Evolutionary conservation across 202 grass and related monocot species (phyloP).

Genomic region (Brachypodium distachyon): DNA sequence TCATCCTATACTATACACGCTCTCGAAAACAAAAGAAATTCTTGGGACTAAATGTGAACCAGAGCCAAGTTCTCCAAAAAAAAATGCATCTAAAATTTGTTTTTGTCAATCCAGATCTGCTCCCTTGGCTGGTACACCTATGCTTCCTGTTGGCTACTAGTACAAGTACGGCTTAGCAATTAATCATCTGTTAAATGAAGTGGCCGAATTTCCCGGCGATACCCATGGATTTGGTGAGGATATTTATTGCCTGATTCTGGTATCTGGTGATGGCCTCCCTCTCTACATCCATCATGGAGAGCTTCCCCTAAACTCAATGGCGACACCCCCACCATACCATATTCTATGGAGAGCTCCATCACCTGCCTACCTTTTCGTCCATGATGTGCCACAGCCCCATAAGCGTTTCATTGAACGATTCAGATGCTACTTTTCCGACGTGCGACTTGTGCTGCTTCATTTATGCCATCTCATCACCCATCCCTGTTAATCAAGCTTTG

Average conservation of each 20-base stretch:
- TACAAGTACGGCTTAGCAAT: not conserved
- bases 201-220: not conserved
- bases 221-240: not conserved
- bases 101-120: not conserved
- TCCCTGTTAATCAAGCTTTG: conserved; percentile 1
- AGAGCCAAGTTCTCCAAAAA: not conserved
- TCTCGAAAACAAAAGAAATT: not conserved
- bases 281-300: conserved; percentile 33
- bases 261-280: conserved; percentile 16
- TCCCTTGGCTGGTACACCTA: not conserved
- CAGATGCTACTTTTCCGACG: conserved; percentile 29
- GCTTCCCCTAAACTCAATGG: conserved; percentile 16
- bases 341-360: not conserved
- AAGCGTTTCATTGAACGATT: conserved; percentile 1
- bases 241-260: conserved; percentile 4
- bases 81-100: not conserved
- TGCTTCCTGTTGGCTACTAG: not conserved
- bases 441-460: conserved; percentile 11
- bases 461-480: conserved; percentile 13
- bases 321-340: conserved; percentile 10
- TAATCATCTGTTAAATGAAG: conserved; percentile 27
- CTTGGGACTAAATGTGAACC: not conserved
- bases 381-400: not conserved
- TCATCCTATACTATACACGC: not conserved
- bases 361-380: conserved; percentile 19